A percentile compares a stretch with the other conserved stretches of the same genome.
Conservation (phyloP, 192 early-diverging fungal genomes). For the Lobosporangium transversale region DNA sequence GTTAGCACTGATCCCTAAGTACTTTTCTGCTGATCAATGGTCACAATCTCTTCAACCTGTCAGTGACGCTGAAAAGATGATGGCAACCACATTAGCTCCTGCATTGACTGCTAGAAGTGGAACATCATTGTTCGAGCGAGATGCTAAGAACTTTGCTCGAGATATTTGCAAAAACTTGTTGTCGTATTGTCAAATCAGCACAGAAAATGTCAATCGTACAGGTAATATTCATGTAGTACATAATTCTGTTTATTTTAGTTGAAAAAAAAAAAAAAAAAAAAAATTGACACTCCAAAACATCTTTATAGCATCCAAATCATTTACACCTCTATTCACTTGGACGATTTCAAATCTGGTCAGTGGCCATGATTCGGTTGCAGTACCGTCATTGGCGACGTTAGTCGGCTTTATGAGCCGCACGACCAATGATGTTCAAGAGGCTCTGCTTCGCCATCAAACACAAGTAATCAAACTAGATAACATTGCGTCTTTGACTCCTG, state of each 20-base stretch:
- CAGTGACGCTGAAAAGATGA: constrained; percentile 38
- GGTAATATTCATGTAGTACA: constrained; percentile 3
- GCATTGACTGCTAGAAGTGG: constrained; percentile 24
- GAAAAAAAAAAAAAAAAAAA: too few relatives aligned
- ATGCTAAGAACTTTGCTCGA: constrained; percentile 54
- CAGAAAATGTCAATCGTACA: constrained; percentile 31
- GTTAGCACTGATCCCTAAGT: constrained; percentile 56
- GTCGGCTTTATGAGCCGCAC: constrained; percentile 38
- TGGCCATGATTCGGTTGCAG: constrained; percentile 18
- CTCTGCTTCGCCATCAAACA: constrained; percentile 31
- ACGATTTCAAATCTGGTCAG: constrained; percentile 30
- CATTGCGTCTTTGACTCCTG: constrained; percentile 38
- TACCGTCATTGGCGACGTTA: constrained; percentile 53
- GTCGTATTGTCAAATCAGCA: constrained; percentile 60
- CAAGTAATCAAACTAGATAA: constrained; percentile 34
- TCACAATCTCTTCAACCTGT: constrained; percentile 46
- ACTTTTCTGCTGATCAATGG: constrained; percentile 54
- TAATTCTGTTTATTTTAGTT: background rate
- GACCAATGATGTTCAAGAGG: constrained; percentile 37
- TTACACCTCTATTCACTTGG: constrained; percentile 48
- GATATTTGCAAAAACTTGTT: constrained; percentile 65
- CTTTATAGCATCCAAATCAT: constrained; percentile 11
- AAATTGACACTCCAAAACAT: background rate
- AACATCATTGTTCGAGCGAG: constrained; percentile 42
- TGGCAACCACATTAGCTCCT: constrained; percentile 20